Evolutionary conservation across 768 basidiomycete species (phyloP).

Genomic region (Boletales sp.): DNA sequence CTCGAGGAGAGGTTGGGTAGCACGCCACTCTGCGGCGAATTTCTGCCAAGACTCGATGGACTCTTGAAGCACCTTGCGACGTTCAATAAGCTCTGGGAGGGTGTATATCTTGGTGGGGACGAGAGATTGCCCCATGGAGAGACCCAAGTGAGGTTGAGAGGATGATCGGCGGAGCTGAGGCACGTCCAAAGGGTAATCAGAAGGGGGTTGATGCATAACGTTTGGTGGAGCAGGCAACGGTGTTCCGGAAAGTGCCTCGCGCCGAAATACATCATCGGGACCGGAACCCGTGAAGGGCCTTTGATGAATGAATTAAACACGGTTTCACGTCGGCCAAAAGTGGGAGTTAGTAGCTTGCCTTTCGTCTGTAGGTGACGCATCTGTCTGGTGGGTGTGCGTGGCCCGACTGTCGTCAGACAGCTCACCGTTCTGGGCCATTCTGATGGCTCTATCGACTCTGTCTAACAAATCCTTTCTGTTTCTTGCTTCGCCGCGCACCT

Average conservation of each 20-base stretch:
- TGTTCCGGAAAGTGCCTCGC: constrained; percentile 4
- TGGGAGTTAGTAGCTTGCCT: constrained; percentile 13
- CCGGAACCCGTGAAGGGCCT: constrained; percentile 9
- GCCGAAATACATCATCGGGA: background rate
- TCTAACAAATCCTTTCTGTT: constrained; percentile 30
- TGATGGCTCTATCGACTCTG: constrained; percentile 27
- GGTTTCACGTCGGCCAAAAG: constrained; percentile 2
- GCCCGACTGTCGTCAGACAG: constrained; percentile 5
- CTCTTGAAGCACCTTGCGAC: constrained; percentile 22
- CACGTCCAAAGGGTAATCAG: constrained; percentile 9
- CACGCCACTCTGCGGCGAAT: constrained; percentile 17
- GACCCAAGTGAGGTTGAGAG: constrained; percentile 26
- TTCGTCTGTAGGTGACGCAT: background rate
- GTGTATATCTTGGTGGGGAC: constrained; percentile 20
- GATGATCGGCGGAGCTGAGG: constrained; percentile 27
- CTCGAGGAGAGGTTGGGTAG: constrained; percentile 12
- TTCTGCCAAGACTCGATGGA: constrained; percentile 24
- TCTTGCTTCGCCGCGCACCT: constrained; percentile 29
- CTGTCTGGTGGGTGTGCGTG: background rate
- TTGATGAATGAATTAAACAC: constrained; percentile 8
- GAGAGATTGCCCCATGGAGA: constrained; percentile 10
- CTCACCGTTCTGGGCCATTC: constrained; percentile 24
- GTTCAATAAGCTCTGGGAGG: constrained; percentile 25
- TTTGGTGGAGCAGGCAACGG: background rate
- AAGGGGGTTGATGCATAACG: background rate